Evolutionary conservation across 2,329 filamentous ascomycete species (phyloP).

Genomic region (Neoarthrinium moseri): DNA sequence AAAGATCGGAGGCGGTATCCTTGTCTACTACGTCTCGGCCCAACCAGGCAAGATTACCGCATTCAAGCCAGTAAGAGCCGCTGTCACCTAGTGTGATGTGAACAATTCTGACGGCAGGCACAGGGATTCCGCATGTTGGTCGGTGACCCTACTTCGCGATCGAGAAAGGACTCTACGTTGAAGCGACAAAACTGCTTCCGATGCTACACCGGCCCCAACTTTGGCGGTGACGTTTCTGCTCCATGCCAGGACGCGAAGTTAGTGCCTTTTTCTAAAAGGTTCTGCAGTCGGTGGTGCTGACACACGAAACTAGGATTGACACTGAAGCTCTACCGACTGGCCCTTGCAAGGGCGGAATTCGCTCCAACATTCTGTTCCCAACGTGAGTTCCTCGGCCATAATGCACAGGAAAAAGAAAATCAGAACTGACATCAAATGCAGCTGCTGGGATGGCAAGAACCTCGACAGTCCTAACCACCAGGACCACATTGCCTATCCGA

Average conservation of each 20-base stretch:
- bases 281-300: not conserved
- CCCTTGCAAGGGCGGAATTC: conserved; percentile 2
- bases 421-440: conserved; percentile 39
- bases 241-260: conserved; percentile 1
- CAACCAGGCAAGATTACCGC: conserved; percentile 19
- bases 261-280: not conserved
- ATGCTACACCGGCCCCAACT: conserved; percentile 21
- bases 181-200: conserved; percentile 36
- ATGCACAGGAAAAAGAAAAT: conserved; percentile 23
- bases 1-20: conserved; percentile 24
- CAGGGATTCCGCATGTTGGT: conserved; percentile 47
- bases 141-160: conserved; percentile 31
- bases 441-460: conserved; percentile 53
- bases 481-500: conserved; percentile 51
- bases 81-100: not conserved
- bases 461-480: conserved; percentile 46
- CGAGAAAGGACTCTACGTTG: conserved; percentile 10
- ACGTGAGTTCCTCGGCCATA: no score
- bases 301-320: not conserved
- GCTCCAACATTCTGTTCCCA: conserved; percentile 2
- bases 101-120: no score
- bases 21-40: conserved; percentile 34
- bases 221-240: not conserved
- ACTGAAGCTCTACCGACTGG: not conserved
- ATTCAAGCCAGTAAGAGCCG: not conserved